Evolutionary conservation across 2,329 filamentous ascomycete genomes (phyloP).

Genomic region (Myriosclerotinia scirpicola): DNA sequence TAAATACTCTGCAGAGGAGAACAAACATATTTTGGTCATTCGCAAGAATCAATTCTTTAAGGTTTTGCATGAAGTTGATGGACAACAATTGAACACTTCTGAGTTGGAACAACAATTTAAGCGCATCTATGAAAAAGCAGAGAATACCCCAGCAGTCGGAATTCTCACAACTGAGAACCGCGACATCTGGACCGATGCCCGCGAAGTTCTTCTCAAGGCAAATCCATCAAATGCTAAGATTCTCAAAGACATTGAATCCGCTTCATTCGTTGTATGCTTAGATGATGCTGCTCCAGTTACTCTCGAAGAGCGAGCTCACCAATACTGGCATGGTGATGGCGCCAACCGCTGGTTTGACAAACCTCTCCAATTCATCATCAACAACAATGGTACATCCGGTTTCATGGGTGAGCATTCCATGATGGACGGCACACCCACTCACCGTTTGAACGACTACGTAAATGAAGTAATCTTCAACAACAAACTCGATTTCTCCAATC

Average conservation of each 20-base stretch:
- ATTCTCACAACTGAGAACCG: conserved; percentile 88
- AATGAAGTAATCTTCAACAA: conserved; percentile 91
- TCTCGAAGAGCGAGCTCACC: conserved; percentile 88
- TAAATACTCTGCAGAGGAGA: conserved; percentile 71
- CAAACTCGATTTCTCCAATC: conserved; percentile 85
- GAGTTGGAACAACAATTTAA: conserved; percentile 91
- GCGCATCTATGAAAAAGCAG: conserved; percentile 76
- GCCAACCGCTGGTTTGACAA: conserved; percentile 98
- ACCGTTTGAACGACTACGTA: conserved; percentile 92
- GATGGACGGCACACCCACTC: conserved; percentile 99
- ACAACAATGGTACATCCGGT: conserved; percentile 94
- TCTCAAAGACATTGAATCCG: conserved; percentile 79
- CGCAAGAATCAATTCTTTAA: conserved; percentile 99
- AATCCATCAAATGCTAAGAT: conserved; percentile 75
- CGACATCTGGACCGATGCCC: conserved; percentile 86
- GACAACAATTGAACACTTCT: conserved; percentile 80
- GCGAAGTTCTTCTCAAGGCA: conserved; percentile 72
- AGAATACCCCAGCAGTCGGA: conserved; percentile 73
- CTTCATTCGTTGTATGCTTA: conserved; percentile 88
- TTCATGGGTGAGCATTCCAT: conserved; percentile 99
- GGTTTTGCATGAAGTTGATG: conserved; percentile 75
- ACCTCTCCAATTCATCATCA: conserved; percentile 95
- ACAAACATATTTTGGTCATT: conserved; percentile 86
- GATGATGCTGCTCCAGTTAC: conserved; percentile 91
- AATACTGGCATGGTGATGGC: conserved; percentile 98